Conservation (phyloP, 2,329 filamentous ascomycete species). For the Aspergillus flavus region DNA sequence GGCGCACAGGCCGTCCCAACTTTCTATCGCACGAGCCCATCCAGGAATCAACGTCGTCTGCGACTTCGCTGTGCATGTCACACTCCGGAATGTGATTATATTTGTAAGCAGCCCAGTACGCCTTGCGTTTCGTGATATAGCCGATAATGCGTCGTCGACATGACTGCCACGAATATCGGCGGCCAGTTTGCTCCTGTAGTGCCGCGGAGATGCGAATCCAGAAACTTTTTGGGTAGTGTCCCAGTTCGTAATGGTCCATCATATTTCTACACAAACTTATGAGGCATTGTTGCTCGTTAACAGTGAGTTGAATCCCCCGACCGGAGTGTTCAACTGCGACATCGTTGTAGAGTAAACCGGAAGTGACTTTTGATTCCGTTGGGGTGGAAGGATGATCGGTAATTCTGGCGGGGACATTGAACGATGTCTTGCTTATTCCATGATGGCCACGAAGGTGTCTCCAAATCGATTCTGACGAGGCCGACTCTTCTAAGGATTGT, state of each 20-base stretch:
- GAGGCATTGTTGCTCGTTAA: conserved; percentile 21
- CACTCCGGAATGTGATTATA: background rate
- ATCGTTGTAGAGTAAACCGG: background rate
- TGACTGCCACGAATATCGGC: conserved; percentile 33
- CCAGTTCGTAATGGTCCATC: conserved; percentile 19
- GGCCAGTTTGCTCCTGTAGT: conserved; percentile 20
- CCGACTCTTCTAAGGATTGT: background rate
- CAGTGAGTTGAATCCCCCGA: conserved; percentile 12
- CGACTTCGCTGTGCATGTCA: conserved; percentile 12
- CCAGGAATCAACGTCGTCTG: conserved; percentile 17
- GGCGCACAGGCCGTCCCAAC: background rate
- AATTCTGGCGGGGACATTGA: background rate
- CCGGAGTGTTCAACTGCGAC: background rate
- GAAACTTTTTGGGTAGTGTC: conserved; percentile 22
- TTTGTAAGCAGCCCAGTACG: conserved; percentile 11
- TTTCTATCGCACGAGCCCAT: conserved; percentile 9
- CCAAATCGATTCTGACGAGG: background rate
- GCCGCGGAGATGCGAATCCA: conserved; percentile 24
- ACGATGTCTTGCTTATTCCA: background rate
- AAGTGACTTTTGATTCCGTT: background rate
- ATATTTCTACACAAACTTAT: conserved; percentile 20
- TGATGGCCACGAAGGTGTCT: background rate
- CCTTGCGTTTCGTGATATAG: conserved; percentile 18
- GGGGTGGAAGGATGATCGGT: background rate
- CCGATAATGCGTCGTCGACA: conserved; percentile 28